Conservation (phyloP, 495 filamentous ascomycete species). For the Penicillium samsonianum region DNA sequence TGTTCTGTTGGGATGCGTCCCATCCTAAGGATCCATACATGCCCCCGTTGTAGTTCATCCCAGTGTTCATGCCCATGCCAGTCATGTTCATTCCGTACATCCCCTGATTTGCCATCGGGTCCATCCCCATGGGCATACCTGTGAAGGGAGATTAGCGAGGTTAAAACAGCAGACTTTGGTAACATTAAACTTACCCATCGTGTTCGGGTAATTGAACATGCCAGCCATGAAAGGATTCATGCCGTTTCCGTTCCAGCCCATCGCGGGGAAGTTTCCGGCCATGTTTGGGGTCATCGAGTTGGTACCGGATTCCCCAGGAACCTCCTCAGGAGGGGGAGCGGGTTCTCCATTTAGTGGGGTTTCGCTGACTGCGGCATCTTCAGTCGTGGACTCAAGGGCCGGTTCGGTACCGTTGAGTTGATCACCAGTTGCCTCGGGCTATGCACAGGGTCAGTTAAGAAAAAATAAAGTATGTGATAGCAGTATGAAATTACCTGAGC, state of each 20-base stretch:
- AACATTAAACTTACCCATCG: constrained; percentile 68
- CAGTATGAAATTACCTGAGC: constrained; percentile 15
- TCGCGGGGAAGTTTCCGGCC: constrained; percentile 57
- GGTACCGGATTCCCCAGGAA: constrained; percentile 15
- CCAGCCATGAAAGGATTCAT: constrained; percentile 74
- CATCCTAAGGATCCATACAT: constrained; percentile 60
- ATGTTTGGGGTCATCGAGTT: constrained; percentile 29
- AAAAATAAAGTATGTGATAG: background rate
- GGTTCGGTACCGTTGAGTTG: constrained; percentile 11
- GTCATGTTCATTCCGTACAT: constrained; percentile 94
- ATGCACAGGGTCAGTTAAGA: background rate
- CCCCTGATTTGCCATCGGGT: constrained; percentile 82
- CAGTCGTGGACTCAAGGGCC: constrained; percentile 15
- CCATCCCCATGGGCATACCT: constrained; percentile 85
- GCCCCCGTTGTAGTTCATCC: constrained; percentile 69
- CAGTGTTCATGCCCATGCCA: constrained; percentile 89
- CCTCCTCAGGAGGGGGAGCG: constrained; percentile 23
- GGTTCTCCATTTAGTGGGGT: constrained; percentile 20
- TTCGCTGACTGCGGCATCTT: constrained; percentile 20
- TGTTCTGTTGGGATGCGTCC: constrained; percentile 61
- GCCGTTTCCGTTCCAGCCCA: constrained; percentile 63
- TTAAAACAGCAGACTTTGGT: background rate
- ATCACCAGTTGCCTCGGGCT: constrained; percentile 12
- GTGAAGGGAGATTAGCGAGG: constrained; percentile 16
- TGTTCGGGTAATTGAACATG: constrained; percentile 69